A percentile compares a stretch with the other conserved stretches of the same genome.
phyloP scores from a whole-genome alignment of 305 asterid species.

The Petunia hybrid region DNA sequence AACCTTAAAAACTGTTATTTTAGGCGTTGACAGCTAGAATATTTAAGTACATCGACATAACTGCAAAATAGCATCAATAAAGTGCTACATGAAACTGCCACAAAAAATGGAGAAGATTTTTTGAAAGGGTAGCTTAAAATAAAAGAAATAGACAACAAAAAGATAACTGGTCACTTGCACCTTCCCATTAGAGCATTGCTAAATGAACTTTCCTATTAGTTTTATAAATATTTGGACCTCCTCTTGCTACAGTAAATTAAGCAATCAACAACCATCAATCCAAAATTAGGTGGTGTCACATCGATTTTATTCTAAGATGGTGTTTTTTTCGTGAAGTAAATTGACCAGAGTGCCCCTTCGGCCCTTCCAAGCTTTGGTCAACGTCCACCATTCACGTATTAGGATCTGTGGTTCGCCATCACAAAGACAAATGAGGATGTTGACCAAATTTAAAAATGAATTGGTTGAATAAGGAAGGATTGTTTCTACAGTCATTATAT shows the following conservation, averaged over 20 bases:
- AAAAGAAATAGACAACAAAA: not conserved
- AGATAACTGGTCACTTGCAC: not conserved
- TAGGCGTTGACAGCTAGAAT: not conserved
- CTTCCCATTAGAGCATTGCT: not conserved
- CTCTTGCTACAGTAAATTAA: not conserved
- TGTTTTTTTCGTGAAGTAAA: not conserved
- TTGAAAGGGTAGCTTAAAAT: not conserved
- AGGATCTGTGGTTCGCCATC: not conserved
- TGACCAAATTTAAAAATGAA: not conserved
- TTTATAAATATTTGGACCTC: not conserved
- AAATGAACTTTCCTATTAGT: not conserved
- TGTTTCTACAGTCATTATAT: not conserved
- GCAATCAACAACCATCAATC: not conserved
- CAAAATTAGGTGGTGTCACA: not conserved
- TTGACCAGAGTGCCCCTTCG: not conserved
- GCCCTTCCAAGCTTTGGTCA: not conserved
- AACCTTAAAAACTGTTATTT: not conserved
- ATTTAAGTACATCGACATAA: not conserved
- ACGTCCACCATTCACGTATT: not conserved
- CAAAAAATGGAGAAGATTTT: not conserved
- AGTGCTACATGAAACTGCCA: not conserved
- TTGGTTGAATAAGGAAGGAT: not conserved
- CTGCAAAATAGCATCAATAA: not conserved
- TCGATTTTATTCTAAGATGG: not conserved
- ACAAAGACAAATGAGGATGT: not conserved